Evolutionary conservation across 805 yeast species (phyloP).

Genomic region (Pichia phayaonensis): DNA sequence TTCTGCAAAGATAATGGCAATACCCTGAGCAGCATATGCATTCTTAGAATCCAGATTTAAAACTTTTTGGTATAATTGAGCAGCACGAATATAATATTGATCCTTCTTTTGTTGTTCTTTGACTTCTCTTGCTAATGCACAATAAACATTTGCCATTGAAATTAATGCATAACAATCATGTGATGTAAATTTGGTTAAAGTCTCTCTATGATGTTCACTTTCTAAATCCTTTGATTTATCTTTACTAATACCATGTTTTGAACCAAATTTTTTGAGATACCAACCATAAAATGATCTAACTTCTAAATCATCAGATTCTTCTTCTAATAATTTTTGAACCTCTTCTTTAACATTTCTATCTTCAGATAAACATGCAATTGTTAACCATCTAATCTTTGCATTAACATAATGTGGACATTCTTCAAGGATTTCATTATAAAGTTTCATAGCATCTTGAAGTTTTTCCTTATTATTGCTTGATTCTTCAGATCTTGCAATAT

Average conservation of each 20-base stretch:
- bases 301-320: slow-evolving; percentile 59
- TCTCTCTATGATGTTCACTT: slow-evolving; percentile 74
- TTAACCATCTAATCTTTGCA: slow-evolving; percentile 66
- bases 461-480: slow-evolving; percentile 24
- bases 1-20: slow-evolving; percentile 89
- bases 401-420: slow-evolving; percentile 63
- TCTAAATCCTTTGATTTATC: slow-evolving; percentile 51
- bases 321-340: slow-evolving; percentile 45
- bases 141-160: slow-evolving; percentile 83
- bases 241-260: slow-evolving; percentile 37
- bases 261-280: slow-evolving; percentile 61
- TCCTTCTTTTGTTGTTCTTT: slow-evolving; percentile 54
- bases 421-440: slow-evolving; percentile 51
- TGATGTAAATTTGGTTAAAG: slow-evolving; percentile 72
- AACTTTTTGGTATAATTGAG: slow-evolving; percentile 85
- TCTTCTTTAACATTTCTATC: slow-evolving; percentile 45
- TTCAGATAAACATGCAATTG: slow-evolving; percentile 46
- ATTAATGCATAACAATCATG: slow-evolving; percentile 88
- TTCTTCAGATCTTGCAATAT: slow-evolving; percentile 63
- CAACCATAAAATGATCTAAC: slow-evolving; percentile 89
- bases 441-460: slow-evolving; percentile 23
- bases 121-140: slow-evolving; percentile 71
- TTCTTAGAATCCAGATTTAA: slow-evolving; percentile 74
- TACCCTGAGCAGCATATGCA: slow-evolving; percentile 96
- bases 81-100: slow-evolving; percentile 80